Conservation (phyloP, 1,139 yeast genomes). For the Yamadazyma diospyri region DNA sequence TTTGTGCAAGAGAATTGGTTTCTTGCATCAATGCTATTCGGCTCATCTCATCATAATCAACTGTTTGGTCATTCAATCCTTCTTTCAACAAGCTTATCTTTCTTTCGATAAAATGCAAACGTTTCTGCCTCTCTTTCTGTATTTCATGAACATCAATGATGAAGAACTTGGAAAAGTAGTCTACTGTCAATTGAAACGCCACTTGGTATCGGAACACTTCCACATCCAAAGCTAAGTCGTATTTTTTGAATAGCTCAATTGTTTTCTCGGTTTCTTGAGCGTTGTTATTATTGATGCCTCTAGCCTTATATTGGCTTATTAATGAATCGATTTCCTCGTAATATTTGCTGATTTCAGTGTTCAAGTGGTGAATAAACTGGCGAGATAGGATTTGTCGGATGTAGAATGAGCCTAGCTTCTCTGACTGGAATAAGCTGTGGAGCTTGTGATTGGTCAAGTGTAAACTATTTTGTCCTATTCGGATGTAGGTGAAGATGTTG, state of each 20-base stretch:
- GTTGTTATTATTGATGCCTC: conserved; percentile 3
- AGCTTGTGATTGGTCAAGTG: conserved; percentile 25
- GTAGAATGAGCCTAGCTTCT: conserved; percentile 9
- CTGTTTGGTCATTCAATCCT: conserved; percentile 9
- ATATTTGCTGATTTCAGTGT: conserved; percentile 13
- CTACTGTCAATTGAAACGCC: conserved; percentile 9
- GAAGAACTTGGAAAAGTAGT: conserved; percentile 7
- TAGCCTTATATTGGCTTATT: conserved; percentile 1
- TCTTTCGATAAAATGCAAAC: conserved; percentile 12
- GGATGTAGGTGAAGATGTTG: conserved; percentile 28
- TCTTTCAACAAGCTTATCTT: conserved; percentile 8
- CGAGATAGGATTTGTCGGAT: conserved; percentile 13
- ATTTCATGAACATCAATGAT: conserved; percentile 10
- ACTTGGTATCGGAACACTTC: conserved; percentile 17
- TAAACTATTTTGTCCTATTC: conserved; percentile 23
- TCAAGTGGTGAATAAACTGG: conserved; percentile 21
- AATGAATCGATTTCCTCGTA: conserved; percentile 5
- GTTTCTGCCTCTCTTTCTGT: conserved; percentile 10
- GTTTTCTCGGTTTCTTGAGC: conserved; percentile 3
- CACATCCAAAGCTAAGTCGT: conserved; percentile 11
- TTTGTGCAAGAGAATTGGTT: conserved; percentile 8
- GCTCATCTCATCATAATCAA: conserved; percentile 13
- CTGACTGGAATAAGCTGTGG: conserved; percentile 18
- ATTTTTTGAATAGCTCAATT: conserved; percentile 9
- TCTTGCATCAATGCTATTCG: conserved; percentile 10